Percentiles rank a stretch among this genome's conserved stretches.
These are phyloP conservation scores for Fraxinus anomala DNA, from an alignment of 257 asterid genomes.

Conservation along the genomic window DNA sequence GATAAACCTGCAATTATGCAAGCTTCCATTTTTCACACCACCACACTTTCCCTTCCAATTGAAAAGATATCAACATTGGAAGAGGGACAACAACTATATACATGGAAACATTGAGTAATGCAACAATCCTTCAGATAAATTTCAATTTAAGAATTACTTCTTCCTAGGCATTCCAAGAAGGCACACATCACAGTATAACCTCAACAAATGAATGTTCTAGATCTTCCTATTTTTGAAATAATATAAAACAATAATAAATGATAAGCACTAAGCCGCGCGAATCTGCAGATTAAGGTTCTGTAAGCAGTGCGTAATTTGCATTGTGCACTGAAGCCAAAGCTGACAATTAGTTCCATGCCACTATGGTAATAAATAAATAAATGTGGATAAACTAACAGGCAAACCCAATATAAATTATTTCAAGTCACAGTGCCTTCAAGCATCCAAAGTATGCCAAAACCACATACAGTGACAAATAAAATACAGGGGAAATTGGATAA, in stretches of 20 bases:
- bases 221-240: constrained; percentile 20
- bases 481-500: constrained; percentile 21
- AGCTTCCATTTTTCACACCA: constrained; percentile 21
- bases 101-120: constrained; percentile 17
- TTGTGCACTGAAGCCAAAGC: constrained; percentile 14
- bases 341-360: constrained; percentile 13
- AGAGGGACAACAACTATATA: constrained; percentile 15
- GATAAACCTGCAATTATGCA: constrained; percentile 22
- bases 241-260: constrained; percentile 18
- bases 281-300: constrained; percentile 9
- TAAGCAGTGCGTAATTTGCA: constrained; percentile 16
- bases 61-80: constrained; percentile 11
- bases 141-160: background rate
- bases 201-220: constrained; percentile 22
- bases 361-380: background rate
- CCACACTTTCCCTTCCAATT: constrained; percentile 23
- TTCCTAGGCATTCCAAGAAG: constrained; percentile 16
- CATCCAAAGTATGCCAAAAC: background rate
- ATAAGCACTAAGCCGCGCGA: constrained; percentile 11
- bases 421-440: too few relatives aligned
- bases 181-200: constrained; percentile 16
- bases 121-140: constrained; percentile 21
- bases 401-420: background rate
- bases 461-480: background rate
- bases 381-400: background rate